Conservation (phyloP, 495 filamentous ascomycete genomes). For the Thermothielavioides terrestris region DNA sequence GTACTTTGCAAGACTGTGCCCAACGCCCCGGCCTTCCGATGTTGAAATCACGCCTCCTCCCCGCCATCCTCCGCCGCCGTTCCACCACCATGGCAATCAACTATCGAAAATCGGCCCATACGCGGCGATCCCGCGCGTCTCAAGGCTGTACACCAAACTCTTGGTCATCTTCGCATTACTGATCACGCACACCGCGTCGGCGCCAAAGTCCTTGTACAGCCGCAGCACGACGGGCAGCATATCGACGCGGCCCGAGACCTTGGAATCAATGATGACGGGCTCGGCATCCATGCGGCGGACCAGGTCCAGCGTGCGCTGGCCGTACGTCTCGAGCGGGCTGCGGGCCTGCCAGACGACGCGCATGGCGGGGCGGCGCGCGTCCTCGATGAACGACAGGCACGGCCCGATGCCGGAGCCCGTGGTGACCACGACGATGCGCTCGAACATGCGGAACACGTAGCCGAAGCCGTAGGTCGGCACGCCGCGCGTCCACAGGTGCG, state of each 20-base stretch:
- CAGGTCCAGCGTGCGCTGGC: constrained; percentile 32
- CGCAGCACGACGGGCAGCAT: constrained; percentile 45
- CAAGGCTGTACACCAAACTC: constrained; percentile 50
- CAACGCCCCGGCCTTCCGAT: no score
- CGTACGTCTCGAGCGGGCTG: constrained; percentile 37
- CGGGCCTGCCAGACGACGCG: constrained; percentile 42
- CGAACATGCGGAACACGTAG: constrained; percentile 54
- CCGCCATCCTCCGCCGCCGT: no score
- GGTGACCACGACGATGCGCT: constrained; percentile 53
- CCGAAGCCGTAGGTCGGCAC: constrained; percentile 51
- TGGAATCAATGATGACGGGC: constrained; percentile 40
- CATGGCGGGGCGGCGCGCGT: constrained; percentile 21
- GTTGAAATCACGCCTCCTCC: no score
- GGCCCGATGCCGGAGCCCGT: constrained; percentile 68
- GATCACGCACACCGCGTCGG: constrained; percentile 65
- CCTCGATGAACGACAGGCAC: constrained; percentile 36
- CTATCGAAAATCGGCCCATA: constrained; percentile 76
- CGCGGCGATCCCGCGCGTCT: constrained; percentile 57
- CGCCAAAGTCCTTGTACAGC: constrained; percentile 47
- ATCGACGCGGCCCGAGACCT: constrained; percentile 28
- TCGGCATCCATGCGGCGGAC: constrained; percentile 31
- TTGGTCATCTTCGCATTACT: constrained; percentile 59
- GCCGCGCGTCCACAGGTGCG: constrained; percentile 44
- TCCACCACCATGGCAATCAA: no score
- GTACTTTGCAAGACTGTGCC: no score